These are phyloP conservation scores for Phaffomyces antillensis DNA, from an alignment of 805 yeast genomes.

Conservation along the genomic window DNA sequence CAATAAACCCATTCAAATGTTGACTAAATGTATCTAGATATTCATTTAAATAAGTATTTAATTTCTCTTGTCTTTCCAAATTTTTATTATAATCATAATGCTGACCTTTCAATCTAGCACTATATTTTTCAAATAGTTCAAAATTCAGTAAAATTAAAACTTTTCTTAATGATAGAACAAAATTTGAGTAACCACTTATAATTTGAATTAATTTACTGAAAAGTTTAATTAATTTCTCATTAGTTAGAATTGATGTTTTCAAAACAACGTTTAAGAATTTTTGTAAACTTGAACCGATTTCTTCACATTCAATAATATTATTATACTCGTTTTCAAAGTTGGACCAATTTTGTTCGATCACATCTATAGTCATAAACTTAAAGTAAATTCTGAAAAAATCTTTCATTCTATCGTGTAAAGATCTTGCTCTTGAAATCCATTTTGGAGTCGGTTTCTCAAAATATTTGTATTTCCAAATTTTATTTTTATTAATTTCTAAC, in stretches of 20 bases:
- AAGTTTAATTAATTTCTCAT: slow-evolving; percentile 42
- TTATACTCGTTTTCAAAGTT: slow-evolving; percentile 28
- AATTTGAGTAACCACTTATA: slow-evolving; percentile 41
- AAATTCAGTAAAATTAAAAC: slow-evolving; percentile 43
- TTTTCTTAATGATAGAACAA: slow-evolving; percentile 45
- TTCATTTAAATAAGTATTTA: slow-evolving; percentile 34
- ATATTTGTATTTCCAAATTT: slow-evolving; percentile 58
- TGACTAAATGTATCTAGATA: slow-evolving; percentile 39
- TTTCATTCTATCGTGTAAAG: slow-evolving; percentile 44
- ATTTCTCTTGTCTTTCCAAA: slow-evolving; percentile 31
- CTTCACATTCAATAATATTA: slow-evolving; percentile 32
- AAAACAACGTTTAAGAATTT: slow-evolving; percentile 55
- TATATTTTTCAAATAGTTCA: slow-evolving; percentile 33
- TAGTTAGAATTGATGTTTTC: slow-evolving; percentile 61
- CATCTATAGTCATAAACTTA: slow-evolving; percentile 49
- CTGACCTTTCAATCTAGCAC: slow-evolving; percentile 32
- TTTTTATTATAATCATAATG: slow-evolving; percentile 34
- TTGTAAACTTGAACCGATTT: slow-evolving; percentile 40
- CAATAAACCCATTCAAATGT: slow-evolving; percentile 38
- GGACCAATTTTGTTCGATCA: slow-evolving; percentile 49
- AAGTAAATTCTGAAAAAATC: slow-evolving; percentile 49
- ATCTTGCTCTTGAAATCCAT: slow-evolving; percentile 49
- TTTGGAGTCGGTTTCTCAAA: slow-evolving; percentile 36
- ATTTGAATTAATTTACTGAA: slow-evolving; percentile 40
- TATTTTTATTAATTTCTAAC: slow-evolving; percentile 57